Percentiles rank a stretch among this genome's conserved stretches.
phyloP scores from a whole-genome alignment of 768 basidiomycete species.

The Erythrobasidium yunnanense region DNA sequence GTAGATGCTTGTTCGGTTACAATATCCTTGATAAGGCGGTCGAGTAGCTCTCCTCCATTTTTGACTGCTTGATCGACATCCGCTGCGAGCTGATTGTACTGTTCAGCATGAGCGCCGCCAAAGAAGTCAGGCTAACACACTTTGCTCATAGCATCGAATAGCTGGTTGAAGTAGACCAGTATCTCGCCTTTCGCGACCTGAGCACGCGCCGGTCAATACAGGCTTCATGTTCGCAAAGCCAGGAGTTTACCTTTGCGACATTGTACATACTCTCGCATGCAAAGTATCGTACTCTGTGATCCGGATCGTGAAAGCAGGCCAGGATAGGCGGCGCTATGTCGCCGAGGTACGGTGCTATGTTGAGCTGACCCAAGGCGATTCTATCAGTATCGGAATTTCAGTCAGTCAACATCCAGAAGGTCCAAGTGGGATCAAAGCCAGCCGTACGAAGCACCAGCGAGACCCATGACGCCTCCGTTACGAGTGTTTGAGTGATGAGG shows the following conservation, averaged over 20 bases:
- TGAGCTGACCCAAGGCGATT: constrained; percentile 78
- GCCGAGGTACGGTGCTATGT: constrained; percentile 87
- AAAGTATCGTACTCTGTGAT: constrained; percentile 92
- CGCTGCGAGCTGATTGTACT: constrained; percentile 64
- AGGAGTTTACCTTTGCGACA: constrained; percentile 55
- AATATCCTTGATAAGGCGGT: constrained; percentile 93
- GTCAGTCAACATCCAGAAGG: neutral
- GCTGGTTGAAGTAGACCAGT: constrained; percentile 91
- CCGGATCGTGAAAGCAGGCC: constrained; percentile 81
- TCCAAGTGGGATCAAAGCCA: neutral
- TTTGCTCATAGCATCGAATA: constrained; percentile 94
- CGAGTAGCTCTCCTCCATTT: constrained; percentile 93
- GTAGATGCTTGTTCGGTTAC: constrained; percentile 92
- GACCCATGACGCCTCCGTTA: constrained; percentile 89
- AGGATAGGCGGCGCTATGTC: constrained; percentile 81
- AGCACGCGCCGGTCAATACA: neutral
- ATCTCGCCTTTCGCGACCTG: constrained; percentile 90
- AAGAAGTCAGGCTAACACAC: constrained; percentile 45
- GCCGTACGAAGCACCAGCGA: constrained; percentile 67
- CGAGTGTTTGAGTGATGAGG: constrained; percentile 61
- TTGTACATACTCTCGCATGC: constrained; percentile 97
- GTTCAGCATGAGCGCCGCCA: neutral
- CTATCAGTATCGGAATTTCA: constrained; percentile 14
- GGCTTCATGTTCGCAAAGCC: neutral
- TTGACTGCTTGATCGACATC: constrained; percentile 93